phyloP scores from a whole-genome alignment of 2,329 filamentous ascomycete genomes.

The Colletotrichum magnum region DNA sequence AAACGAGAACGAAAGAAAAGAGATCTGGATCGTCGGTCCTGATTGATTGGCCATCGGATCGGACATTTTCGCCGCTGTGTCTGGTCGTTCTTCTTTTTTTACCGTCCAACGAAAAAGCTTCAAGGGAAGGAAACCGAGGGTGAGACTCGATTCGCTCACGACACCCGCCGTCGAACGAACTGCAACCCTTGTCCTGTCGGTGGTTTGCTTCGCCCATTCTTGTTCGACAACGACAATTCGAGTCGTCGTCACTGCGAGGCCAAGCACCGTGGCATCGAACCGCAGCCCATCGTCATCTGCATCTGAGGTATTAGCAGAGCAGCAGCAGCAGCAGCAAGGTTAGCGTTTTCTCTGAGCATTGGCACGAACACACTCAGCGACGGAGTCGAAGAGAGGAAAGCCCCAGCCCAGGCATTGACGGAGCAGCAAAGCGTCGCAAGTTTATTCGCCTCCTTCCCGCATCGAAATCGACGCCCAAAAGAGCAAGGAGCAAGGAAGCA shows the following conservation, averaged over 20 bases:
- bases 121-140: neutral
- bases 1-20: conserved; percentile 2
- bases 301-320: conserved; percentile 2
- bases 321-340: neutral
- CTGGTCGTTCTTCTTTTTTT: conserved; percentile 24
- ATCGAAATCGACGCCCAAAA: conserved; percentile 2
- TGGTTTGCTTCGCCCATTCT: too few relatives aligned
- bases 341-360: neutral
- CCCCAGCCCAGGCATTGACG: conserved; percentile 21
- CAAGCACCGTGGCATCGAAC: neutral
- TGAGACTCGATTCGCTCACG: conserved; percentile 30
- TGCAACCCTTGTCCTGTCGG: neutral
- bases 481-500: neutral
- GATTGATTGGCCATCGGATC: conserved; percentile 16
- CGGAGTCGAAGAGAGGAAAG: neutral
- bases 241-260: neutral
- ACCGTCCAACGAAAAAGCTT: conserved; percentile 22
- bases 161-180: conserved; percentile 10
- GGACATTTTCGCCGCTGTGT: neutral
- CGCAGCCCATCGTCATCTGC: conserved; percentile 10
- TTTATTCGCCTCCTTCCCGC: conserved; percentile 31
- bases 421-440: conserved; percentile 1
- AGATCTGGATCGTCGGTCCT: neutral
- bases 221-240: neutral
- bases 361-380: conserved; percentile 25